Evolutionary conservation across 2,329 filamentous ascomycete species (phyloP).

Genomic region (Aspergillus brunneoviolaceus): DNA sequence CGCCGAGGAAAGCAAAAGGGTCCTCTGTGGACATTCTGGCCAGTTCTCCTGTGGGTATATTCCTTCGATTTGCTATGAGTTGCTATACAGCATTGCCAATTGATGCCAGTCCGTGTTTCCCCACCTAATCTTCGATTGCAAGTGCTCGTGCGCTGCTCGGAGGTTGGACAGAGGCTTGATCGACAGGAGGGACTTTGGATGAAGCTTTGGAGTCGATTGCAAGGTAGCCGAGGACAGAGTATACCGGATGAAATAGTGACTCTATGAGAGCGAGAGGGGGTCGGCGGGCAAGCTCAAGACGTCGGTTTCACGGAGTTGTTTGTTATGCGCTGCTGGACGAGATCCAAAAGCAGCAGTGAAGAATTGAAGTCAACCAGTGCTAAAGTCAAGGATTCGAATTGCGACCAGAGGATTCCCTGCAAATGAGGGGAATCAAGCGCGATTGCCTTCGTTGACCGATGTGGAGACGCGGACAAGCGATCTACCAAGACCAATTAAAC

Average conservation of each 20-base stretch:
- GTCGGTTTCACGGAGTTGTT: not conserved
- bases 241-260: not conserved
- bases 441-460: conserved; percentile 24
- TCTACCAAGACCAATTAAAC: conserved; percentile 28
- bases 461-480: conserved; percentile 26
- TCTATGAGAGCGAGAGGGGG: not conserved
- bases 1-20: conserved; percentile 36
- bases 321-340: not conserved
- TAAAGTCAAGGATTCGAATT: not conserved
- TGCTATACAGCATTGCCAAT: conserved; percentile 36
- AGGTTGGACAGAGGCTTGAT: conserved; percentile 9
- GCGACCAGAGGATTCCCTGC: not conserved
- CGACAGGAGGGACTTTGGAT: conserved; percentile 20
- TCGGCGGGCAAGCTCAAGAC: not conserved
- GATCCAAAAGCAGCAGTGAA: not conserved
- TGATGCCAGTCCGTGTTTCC: conserved; percentile 17
- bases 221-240: not conserved
- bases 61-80: not conserved
- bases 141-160: conserved; percentile 6
- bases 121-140: conserved; percentile 11
- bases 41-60: conserved; percentile 10
- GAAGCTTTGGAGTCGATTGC: not conserved
- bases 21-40: conserved; percentile 37
- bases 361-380: conserved; percentile 10
- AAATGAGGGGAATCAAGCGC: conserved; percentile 9